A percentile compares a stretch with the other conserved stretches of the same genome.
These are phyloP conservation scores for Corylus avellana DNA, from an alignment of 306 rosid species.

Conservation along the genomic window DNA sequence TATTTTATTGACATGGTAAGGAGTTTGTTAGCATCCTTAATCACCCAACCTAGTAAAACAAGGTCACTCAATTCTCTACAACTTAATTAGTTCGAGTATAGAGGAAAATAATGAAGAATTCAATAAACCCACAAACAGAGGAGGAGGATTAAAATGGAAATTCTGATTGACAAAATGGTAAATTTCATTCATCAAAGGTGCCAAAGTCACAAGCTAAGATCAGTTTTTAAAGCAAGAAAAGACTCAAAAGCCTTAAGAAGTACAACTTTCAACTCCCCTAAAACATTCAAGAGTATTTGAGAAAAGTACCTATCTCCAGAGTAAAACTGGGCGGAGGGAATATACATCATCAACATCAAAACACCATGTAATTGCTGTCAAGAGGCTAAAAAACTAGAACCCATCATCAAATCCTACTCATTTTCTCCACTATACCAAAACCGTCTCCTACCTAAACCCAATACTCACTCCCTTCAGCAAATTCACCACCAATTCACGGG, in stretches of 20 bases:
- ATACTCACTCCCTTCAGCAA: conserved; percentile 29
- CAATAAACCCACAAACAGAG: conserved; percentile 29
- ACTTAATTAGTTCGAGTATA: not conserved
- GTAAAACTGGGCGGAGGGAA: conserved; percentile 57
- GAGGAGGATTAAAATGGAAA: conserved; percentile 24
- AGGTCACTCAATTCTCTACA: conserved; percentile 8
- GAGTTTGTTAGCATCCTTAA: not conserved
- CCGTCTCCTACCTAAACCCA: not conserved
- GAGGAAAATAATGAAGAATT: conserved; percentile 21
- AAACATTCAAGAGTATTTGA: conserved; percentile 46
- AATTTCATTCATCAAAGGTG: conserved; percentile 38
- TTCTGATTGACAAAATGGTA: conserved; percentile 36
- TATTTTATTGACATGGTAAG: not conserved
- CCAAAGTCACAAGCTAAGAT: conserved; percentile 32
- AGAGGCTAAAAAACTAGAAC: conserved; percentile 56
- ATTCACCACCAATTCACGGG: conserved; percentile 21
- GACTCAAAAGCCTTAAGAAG: conserved; percentile 54
- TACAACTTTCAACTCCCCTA: conserved; percentile 52
- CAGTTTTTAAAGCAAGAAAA: conserved; percentile 33
- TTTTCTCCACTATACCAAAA: conserved; percentile 51
- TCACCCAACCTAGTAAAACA: not conserved
- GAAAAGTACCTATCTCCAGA: conserved; percentile 52
- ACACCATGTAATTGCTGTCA: conserved; percentile 40
- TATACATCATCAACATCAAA: conserved; percentile 52
- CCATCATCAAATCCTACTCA: conserved; percentile 38